Base-by-base conservation (phyloP, 1,139 yeast species). In the Taphrina sp. region DNA sequence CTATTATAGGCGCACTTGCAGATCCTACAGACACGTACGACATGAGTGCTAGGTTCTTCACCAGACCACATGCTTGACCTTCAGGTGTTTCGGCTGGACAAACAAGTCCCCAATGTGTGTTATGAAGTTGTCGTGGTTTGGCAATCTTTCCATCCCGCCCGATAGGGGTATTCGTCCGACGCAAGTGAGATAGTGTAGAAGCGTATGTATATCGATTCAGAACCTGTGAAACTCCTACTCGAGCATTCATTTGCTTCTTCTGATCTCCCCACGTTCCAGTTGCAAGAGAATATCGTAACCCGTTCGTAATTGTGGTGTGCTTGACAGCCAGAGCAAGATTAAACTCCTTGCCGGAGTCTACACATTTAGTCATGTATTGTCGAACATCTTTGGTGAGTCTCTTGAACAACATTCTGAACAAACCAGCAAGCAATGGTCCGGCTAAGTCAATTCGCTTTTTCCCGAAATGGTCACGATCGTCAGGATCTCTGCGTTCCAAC, bases 251-350 rank as follows among this genome's bases (percentile, higher is more conserved):
- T 20, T 97, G 97, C 73, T 92, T 94, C 83, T 90, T 92, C 71
- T 92, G 98, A 73, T 94, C 98, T 75, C 98, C 98, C 99, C 99
- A 92, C 74, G 94, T 92, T 76, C 99, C 99, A 16, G 99, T 92
- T 52, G 99, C 98, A 66, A 92, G 78, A 35, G 98, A 94, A 73
- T 92, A 94, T 70, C 95, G 86, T 71, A 92, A 80, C 70, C 99
- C 99, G 62, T 95, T 94, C 38, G 98, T 94, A 65, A 92, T 88
- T 5, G 97, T 92, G 65, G 90, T 94, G 19, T 97, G 89, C 73
- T 92, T 92, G 64, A 92, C 97, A 28, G 98, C 98, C 66, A 92
- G 78, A 42, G 95, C 90, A 73, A 92, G 79, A 69, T 92, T 92
- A 76, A 92, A 92, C 70, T 90, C 98, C 71, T 89, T 88, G 70